Base-by-base conservation (phyloP, 768 basidiomycete genomes). In the Chalciporus pseudorubinellus region DNA sequence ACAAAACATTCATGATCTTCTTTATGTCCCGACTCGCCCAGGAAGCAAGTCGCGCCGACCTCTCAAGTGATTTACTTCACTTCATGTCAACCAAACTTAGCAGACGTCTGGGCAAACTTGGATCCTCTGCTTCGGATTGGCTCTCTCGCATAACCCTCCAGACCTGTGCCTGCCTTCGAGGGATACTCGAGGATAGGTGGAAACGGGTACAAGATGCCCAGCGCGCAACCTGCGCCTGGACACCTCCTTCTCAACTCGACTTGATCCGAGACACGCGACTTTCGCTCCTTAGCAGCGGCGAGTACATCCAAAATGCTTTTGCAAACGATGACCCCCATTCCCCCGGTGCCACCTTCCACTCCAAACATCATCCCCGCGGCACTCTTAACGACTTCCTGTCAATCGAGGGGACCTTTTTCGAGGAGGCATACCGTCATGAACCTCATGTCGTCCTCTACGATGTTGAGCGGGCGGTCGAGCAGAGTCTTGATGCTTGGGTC, bases 1-100 rank as follows among this genome's bases (percentile, higher is more conserved):
- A 82, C 63, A 82, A 81, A 46, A 11, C 33, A 9, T 82, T 82
- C 61, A 72, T 78, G 58, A 49, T 75, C 2, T 79, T 71, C 46
- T 63, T 79, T 46, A 51, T 73, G 28, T 58, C 69, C 2, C 40
- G 54, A 20, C 39, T 64, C 2, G 51, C 74, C 3, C 46, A 53
- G 11, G 19, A 59, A 2, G 65, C 64, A 2, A 44, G 61, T 2
- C 36, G 53, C 1, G 4, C 4, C 0, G 16, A 57, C n/a, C 41
- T 57, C 31, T 39, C 53, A 5, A 64, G 51, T 43, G 57, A 68
- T 33, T 26, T 65, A 4, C 59, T 70, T 29, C 59, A 59, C 28
- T 56, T 48, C 20, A 67, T 68, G 57, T 55, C 57, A 1, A 41
- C 39, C 13, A 64, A 63, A 36, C 46, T 61, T 19, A 46, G 48